Percentiles rank a stretch among this genome's conserved stretches.
These are phyloP conservation scores for Penicillium ucsense DNA, from an alignment of 495 filamentous ascomycete genomes.

Conservation along the genomic window DNA sequence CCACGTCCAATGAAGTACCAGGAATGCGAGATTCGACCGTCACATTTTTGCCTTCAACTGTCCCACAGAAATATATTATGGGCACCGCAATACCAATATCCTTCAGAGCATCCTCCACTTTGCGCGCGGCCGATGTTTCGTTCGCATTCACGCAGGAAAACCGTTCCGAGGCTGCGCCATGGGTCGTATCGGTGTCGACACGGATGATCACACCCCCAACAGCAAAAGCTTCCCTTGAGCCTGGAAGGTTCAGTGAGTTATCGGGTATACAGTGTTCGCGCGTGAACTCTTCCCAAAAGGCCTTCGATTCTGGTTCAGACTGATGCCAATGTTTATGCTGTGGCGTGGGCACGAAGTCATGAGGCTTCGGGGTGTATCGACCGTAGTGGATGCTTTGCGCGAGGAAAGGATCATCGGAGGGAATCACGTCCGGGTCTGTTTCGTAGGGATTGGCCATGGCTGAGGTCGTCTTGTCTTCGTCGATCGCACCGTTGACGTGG, in stretches of 20 bases:
- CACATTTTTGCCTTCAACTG: conserved; percentile 30
- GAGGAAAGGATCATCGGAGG: conserved; percentile 29
- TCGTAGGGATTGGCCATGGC: conserved; percentile 25
- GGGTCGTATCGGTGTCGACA: conserved; percentile 23
- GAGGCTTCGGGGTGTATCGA: conserved; percentile 28
- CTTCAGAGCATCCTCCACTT: conserved; percentile 26
- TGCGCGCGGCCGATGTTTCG: conserved; percentile 28
- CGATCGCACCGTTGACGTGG: conserved; percentile 19
- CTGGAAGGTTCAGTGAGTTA: conserved; percentile 26
- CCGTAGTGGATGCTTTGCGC: conserved; percentile 30
- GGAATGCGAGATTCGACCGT: conserved; percentile 35
- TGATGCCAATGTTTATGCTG: conserved; percentile 26
- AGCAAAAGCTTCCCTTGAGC: conserved; percentile 26
- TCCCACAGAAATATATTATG: conserved; percentile 30
- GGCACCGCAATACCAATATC: conserved; percentile 29
- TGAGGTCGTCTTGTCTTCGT: conserved; percentile 3
- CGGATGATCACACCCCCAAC: conserved; percentile 31
- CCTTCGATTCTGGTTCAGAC: conserved; percentile 17
- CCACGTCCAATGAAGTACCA: conserved; percentile 34
- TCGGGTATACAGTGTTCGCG: conserved; percentile 22
- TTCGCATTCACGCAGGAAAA: conserved; percentile 53
- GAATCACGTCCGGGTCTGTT: conserved; percentile 22
- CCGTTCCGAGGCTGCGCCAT: conserved; percentile 16
- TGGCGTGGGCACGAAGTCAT: conserved; percentile 26
- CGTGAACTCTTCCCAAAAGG: conserved; percentile 30